These are phyloP conservation scores for Salicornia ramosissima DNA, from an alignment of 148 eudicot species.

Conservation along the genomic window DNA sequence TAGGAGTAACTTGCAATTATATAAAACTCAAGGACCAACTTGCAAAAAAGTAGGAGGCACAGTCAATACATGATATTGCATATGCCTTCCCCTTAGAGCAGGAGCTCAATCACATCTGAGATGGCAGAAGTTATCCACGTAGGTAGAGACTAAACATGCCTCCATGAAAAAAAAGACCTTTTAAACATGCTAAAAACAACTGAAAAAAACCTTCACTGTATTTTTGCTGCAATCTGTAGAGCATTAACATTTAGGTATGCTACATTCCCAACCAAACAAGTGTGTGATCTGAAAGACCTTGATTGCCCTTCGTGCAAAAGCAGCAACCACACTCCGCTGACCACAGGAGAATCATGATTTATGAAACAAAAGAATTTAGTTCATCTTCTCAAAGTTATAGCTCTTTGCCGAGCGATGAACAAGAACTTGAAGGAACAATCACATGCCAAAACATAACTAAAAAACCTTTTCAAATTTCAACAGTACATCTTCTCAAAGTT, in stretches of 20 bases:
- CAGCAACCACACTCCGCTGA: background rate
- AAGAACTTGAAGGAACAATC: background rate
- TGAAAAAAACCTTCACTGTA: background rate
- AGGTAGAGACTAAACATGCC: no score
- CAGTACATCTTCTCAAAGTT: background rate
- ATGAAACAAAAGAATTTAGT: background rate
- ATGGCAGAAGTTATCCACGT: no score
- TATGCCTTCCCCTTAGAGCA: no score
- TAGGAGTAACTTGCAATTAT: no score
- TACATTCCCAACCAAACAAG: background rate
- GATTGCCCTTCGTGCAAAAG: background rate
- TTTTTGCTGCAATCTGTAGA: background rate
- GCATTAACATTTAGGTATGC: background rate
- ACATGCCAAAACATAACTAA: background rate
- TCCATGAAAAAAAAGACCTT: no score
- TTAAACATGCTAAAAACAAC: no score
- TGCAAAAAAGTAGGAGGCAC: no score
- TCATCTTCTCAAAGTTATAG: no score
- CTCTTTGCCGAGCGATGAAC: background rate
- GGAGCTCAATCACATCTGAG: no score
- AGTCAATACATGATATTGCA: no score
- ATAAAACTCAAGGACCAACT: no score
- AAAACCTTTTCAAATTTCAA: background rate
- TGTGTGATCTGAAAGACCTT: background rate
- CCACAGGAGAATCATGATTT: background rate